These are phyloP conservation scores for Priceomyces haplophilus DNA, from an alignment of 805 yeast genomes.

Conservation along the genomic window DNA sequence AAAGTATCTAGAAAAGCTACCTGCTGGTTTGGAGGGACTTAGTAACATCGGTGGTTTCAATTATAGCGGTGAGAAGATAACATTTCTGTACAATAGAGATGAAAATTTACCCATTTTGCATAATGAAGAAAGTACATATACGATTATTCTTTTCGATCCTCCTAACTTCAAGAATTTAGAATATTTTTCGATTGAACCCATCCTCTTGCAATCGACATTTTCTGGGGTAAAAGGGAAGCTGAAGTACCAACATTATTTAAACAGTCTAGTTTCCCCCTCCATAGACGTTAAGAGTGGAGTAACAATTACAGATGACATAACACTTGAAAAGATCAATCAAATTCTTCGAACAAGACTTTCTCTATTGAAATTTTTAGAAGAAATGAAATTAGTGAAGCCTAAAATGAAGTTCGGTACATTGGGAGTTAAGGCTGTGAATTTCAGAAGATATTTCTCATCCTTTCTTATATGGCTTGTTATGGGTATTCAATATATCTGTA, in stretches of 20 bases:
- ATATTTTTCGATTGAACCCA: conserved; percentile 73
- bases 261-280: neutral
- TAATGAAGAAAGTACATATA: conserved; percentile 4
- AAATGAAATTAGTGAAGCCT: neutral
- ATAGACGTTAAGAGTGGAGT: neutral
- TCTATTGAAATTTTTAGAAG: conserved; percentile 1
- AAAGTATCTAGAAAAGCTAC: conserved; percentile 3
- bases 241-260: conserved; percentile 16
- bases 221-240: conserved; percentile 18
- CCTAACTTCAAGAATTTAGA: conserved; percentile 73
- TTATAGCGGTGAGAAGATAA: conserved; percentile 7
- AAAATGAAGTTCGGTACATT: neutral
- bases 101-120: conserved; percentile 14
- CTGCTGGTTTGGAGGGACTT: conserved; percentile 12
- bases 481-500: conserved; percentile 15
- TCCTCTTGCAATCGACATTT: conserved; percentile 54
- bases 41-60: conserved; percentile 16
- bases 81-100: conserved; percentile 5
- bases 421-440: neutral
- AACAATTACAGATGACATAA: conserved; percentile 25
- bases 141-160: conserved; percentile 52
- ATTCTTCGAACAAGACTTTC: conserved; percentile 15
- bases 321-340: conserved; percentile 34
- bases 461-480: conserved; percentile 12
- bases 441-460: conserved; percentile 1